Evolutionary conservation across 371 early-diverging fungal genomes (phyloP), one percentile per base, ranked within the genome.

Genomic region (Parasitella parasitica): DNA sequence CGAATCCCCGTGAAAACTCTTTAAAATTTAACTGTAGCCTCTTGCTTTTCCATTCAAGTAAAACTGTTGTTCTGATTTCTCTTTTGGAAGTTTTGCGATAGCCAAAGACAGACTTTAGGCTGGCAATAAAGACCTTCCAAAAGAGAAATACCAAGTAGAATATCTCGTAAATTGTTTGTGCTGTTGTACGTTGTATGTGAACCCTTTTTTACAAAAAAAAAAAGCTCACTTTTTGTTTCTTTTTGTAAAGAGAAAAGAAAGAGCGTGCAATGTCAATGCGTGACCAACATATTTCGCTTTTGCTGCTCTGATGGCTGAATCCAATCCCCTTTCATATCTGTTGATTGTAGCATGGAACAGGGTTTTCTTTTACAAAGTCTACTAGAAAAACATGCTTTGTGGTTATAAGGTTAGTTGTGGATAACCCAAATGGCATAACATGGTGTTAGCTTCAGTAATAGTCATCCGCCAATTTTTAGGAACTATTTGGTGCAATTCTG

Each of bases 71-170:
- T 39, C 53, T 67, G 36, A 57, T 63, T 59, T 79, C 80, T 54
- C 67, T 70, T 36, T 63, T 60, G 15, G 75, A 70, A 16, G 75
- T 59, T 41, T 72, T 71, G 39, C 60, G 76, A 54, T 64, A 74
- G 20, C 68, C 66, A 69, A 76, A 71, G 69, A 74, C 69, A 30
- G 75, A 66, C 64, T 69, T 67, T 35, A 79, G 16, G n/a, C 64
- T 66, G n/a, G 52, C 73, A 16, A 49, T 57, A 53, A 63, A 66
- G n/a, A 66, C 60, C 16, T 66, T 71, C 63, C 64, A 71, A 36
- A 71, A 54, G 16, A 71, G 49, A 57, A 66, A 38, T 0, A 53
- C 53, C 2, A 71, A 24, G 30, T 52, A 66, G 28, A 65, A 58
- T 54, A 61, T n/a, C n/a, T 53, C 38, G 36, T 58, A 35, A 57